Evolutionary conservation across 495 filamentous ascomycete genomes (phyloP).

Genomic region (Penicillium mononematosum): DNA sequence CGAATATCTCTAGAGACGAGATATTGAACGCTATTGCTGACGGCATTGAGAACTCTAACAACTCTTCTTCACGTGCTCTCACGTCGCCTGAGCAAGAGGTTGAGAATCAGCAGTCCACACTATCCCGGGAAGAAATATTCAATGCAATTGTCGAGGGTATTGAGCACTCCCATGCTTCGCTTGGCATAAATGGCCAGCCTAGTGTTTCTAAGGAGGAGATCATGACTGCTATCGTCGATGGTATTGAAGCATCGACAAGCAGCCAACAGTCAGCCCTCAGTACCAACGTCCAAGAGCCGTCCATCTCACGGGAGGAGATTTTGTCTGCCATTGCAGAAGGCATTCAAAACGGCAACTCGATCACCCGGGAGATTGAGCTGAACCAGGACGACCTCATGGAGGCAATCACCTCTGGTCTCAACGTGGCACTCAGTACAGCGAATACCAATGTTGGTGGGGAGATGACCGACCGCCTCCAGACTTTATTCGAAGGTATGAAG

Average conservation of each 20-base stretch:
- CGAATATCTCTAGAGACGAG: slow-evolving; percentile 39
- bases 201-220: slow-evolving; percentile 43
- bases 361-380: slow-evolving; percentile 57
- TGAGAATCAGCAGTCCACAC: neutral
- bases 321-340: slow-evolving; percentile 58
- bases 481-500: slow-evolving; percentile 71
- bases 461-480: slow-evolving; percentile 69
- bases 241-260: slow-evolving; percentile 15
- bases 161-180: slow-evolving; percentile 2
- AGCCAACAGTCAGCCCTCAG: slow-evolving; percentile 23
- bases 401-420: slow-evolving; percentile 60
- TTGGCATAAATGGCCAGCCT: slow-evolving; percentile 11
- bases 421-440: slow-evolving; percentile 48
- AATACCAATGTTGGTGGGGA: slow-evolving; percentile 58
- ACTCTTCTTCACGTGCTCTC: slow-evolving; percentile 1
- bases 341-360: slow-evolving; percentile 48
- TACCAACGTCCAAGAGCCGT: slow-evolving; percentile 24
- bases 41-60: slow-evolving; percentile 1
- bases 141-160: slow-evolving; percentile 49
- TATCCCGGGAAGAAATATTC: slow-evolving; percentile 37
- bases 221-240: slow-evolving; percentile 33
- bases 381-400: slow-evolving; percentile 64
- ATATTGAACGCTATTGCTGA: slow-evolving; percentile 37
- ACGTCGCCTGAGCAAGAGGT: neutral
- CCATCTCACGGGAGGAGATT: slow-evolving; percentile 52